phyloP scores from a whole-genome alignment of 1,284 basidiomycete species.

The Trichosporon sp. region DNA sequence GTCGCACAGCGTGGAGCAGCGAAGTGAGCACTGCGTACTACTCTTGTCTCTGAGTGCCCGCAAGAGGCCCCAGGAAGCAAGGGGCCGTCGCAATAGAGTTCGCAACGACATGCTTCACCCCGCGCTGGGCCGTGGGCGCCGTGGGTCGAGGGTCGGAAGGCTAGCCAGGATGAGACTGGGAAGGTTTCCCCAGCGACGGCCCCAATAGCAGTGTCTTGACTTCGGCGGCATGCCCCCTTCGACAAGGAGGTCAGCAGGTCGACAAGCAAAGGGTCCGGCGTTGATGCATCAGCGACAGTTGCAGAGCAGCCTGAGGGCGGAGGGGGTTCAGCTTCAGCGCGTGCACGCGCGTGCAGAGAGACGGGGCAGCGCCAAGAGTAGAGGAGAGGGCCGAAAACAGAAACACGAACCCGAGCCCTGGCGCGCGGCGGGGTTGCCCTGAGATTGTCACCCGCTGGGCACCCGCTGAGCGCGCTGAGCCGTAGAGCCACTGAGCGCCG shows the following conservation, averaged over 20 bases:
- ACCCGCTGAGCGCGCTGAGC: neutral
- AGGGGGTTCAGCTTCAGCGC: no score
- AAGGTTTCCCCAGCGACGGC: neutral
- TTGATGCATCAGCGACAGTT: neutral
- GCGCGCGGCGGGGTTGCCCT: neutral
- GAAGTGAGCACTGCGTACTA: neutral
- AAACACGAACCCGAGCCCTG: neutral
- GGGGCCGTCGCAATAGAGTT: neutral
- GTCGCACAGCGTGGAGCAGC: neutral
- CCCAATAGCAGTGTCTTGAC: no score
- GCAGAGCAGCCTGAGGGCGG: neutral
- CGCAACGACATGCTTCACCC: neutral
- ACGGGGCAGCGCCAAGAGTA: neutral
- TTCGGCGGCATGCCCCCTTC: no score
- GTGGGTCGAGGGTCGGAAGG: no score
- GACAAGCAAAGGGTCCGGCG: neutral
- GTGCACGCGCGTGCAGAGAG: no score
- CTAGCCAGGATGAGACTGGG: no score
- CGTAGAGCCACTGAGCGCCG: no score
- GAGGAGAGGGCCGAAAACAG: neutral
- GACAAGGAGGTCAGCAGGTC: neutral
- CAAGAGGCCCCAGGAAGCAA: neutral
- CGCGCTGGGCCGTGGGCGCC: no score
- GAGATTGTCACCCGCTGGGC: neutral
- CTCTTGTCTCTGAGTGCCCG: neutral